A percentile compares a stretch with the other conserved stretches of the same genome.
Conservation (phyloP, 208 protist species). For the Wallacemonas sp. region DNA sequence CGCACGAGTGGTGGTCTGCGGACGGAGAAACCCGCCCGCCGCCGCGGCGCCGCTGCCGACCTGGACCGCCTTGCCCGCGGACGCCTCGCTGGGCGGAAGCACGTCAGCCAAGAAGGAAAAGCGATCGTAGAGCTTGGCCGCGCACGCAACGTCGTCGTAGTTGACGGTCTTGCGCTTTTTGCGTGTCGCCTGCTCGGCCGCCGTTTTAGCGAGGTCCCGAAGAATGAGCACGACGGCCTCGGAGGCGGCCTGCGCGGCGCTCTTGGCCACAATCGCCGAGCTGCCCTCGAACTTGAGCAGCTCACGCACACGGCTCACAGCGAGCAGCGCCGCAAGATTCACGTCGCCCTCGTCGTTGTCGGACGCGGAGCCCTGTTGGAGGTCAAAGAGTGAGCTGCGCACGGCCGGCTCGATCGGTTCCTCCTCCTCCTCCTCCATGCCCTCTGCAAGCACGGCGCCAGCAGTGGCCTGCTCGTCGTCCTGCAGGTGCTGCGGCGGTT, state of each 20-base stretch:
- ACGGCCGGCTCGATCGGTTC: background rate
- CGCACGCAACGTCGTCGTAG: constrained; percentile 69
- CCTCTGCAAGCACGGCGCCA: constrained; percentile 4
- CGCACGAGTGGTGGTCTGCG: background rate
- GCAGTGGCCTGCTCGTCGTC: constrained; percentile 7
- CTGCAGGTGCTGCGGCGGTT: too few relatives aligned
- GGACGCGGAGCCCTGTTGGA: background rate
- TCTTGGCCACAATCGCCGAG: constrained; percentile 55
- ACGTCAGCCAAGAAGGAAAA: constrained; percentile 67
- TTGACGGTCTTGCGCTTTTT: constrained; percentile 55
- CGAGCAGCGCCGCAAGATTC: constrained; percentile 37
- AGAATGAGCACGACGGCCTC: constrained; percentile 71
- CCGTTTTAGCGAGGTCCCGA: constrained; percentile 50
- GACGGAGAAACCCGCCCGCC: background rate
- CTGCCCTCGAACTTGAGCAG: constrained; percentile 64
- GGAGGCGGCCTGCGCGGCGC: constrained; percentile 42
- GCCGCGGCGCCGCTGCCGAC: background rate
- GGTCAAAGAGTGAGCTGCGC: background rate
- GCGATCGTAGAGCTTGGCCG: constrained; percentile 65
- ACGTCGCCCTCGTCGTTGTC: constrained; percentile 21
- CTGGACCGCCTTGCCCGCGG: constrained; percentile 1
- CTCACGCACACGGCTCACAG: constrained; percentile 62
- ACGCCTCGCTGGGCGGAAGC: constrained; percentile 34
- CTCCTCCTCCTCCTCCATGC: constrained; percentile 7
- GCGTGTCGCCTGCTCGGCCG: constrained; percentile 54